Evolutionary conservation across 805 yeast species (phyloP), one percentile per base, ranked within the genome.

Genomic region (Clavispora carvajalis): DNA sequence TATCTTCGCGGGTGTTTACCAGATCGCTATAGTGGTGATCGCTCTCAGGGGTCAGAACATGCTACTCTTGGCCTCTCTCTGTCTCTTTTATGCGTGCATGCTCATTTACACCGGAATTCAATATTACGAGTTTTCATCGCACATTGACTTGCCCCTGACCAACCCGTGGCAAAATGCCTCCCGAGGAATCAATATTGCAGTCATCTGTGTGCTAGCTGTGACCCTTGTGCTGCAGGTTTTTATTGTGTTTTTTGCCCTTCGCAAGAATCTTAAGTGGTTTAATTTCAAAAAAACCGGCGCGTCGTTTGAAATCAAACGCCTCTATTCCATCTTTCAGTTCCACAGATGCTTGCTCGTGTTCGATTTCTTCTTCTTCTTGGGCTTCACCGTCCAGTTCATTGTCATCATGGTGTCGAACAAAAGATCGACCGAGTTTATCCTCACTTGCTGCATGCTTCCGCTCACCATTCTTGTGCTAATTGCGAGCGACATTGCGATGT

Each of bases 271-370:
- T 36, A 68, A 65, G 33, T 71, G 77, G 77, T 59, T 65, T 41
- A 58, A 67, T n/a, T 74, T 64, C 55, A 69, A 73, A 53, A 63
- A 67, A 38, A 64, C 73, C 35, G 79, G 79, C 5, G 77, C 74
- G 4, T 73, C 70, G 45, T 44, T 66, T n/a, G 51, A 52, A 15
- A 59, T 71, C 50, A 60, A 63, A 45, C 52, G 59, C 7, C 54
- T 69, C 48, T 71, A 66, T 47, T 49, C 51, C 15, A 31, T 55
- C 7, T 68, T 68, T 53, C 74, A 70, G 43, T 52, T 73, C 38
- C 73, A 70, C 53, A 52, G 63, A 33, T 51, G 65, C 12, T 50
- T 69, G 26, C 50, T 68, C 22, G 59, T 65, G 38, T 65, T 67
- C 36, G 73, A 68, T 45, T 62, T 69, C 33, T 74, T 72, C 61